These are phyloP conservation scores for Globisporangium radiosum DNA, from an alignment of 352 stramenopile genomes.

Conservation along the genomic window DNA sequence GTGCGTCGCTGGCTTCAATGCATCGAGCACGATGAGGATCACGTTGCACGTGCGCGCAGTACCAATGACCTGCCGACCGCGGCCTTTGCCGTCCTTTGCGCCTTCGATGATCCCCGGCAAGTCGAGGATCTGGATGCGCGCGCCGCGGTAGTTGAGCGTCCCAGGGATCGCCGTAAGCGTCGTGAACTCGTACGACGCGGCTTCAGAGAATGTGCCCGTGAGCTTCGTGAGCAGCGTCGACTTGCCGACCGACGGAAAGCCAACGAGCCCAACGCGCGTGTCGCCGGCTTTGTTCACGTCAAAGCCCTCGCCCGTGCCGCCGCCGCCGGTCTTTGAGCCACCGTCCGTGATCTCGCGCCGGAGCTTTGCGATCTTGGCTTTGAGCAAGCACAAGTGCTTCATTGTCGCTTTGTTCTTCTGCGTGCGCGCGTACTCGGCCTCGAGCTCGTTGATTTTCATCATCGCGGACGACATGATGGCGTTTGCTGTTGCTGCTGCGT, in stretches of 20 bases:
- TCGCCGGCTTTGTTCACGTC: constrained; percentile 94
- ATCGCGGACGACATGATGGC: constrained; percentile 48
- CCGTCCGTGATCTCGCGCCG: constrained; percentile 89
- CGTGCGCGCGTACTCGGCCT: constrained; percentile 93
- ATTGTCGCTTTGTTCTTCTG: constrained; percentile 99
- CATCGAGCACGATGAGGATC: constrained; percentile 98
- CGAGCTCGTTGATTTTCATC: constrained; percentile 76
- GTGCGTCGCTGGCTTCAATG: constrained; percentile 95
- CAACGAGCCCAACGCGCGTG: constrained; percentile 96
- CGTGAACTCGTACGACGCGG: constrained; percentile 98
- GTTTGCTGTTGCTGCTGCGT: neutral
- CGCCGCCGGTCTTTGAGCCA: constrained; percentile 56
- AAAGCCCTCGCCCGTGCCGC: constrained; percentile 80
- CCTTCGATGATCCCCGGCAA: constrained; percentile 98
- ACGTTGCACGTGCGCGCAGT: constrained; percentile 97
- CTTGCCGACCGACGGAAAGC: constrained; percentile 98
- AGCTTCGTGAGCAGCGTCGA: constrained; percentile 96
- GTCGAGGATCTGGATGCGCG: constrained; percentile 86
- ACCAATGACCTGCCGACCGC: constrained; percentile 95
- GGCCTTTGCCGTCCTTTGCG: constrained; percentile 96
- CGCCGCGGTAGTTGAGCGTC: constrained; percentile 94
- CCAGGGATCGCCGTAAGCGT: constrained; percentile 98
- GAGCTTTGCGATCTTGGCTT: constrained; percentile 97
- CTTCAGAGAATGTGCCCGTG: constrained; percentile 94
- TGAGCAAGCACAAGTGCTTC: constrained; percentile 97